Evolutionary conservation across 345 rosid species (phyloP).

Genomic region (Lepidium africanum): DNA sequence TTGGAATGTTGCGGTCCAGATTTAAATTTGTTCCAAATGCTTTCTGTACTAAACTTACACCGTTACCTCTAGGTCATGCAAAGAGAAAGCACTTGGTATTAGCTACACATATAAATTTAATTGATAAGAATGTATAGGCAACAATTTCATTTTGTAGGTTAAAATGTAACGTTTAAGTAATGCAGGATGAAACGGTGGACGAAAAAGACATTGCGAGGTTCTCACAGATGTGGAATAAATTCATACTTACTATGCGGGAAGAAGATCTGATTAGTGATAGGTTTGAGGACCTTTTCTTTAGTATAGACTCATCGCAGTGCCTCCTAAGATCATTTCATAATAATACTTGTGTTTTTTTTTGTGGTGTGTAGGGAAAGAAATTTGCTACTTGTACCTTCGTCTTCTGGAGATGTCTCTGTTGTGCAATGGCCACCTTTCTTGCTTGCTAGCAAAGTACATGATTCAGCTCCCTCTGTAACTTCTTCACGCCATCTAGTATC

Average conservation of each 20-base stretch:
- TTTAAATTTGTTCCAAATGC: constrained; percentile 64
- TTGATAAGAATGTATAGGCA: background rate
- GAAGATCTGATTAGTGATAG: constrained; percentile 83
- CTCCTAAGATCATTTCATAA: background rate
- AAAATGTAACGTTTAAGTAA: constrained; percentile 19
- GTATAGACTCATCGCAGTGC: constrained; percentile 6
- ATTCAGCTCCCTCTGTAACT: constrained; percentile 6
- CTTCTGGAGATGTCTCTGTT: constrained; percentile 58
- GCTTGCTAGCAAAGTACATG: constrained; percentile 90
- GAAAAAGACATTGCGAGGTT: constrained; percentile 57
- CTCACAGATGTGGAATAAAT: constrained; percentile 85
- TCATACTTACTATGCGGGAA: constrained; percentile 68
- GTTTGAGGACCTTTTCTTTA: constrained; percentile 33
- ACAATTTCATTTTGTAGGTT: background rate
- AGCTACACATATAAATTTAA: background rate
- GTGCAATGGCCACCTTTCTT: constrained; percentile 97
- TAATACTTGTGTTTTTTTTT: constrained; percentile 12
- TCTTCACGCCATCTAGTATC: constrained; percentile 4
- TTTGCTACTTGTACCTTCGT: constrained; percentile 82
- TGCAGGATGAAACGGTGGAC: constrained; percentile 48
- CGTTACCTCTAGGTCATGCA: constrained; percentile 33
- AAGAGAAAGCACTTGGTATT: constrained; percentile 35
- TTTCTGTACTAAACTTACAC: constrained; percentile 60
- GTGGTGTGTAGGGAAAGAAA: constrained; percentile 58
- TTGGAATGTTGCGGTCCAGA: constrained; percentile 94